Evolutionary conservation across 1,139 yeast species (phyloP), one percentile per base, ranked within the genome.

Genomic region (Candida sp.): DNA sequence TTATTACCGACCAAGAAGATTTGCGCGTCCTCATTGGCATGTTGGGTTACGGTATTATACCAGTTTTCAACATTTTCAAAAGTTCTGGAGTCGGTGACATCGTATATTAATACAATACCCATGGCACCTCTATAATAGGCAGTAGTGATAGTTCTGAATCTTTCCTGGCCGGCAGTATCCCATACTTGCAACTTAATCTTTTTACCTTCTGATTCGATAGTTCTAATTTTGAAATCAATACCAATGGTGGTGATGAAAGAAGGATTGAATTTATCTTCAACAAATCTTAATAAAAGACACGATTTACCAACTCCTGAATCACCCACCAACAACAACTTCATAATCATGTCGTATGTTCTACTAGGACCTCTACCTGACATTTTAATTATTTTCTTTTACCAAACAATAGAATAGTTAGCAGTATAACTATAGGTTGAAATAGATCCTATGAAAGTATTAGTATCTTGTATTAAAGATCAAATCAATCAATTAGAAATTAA

Each of bases 81-180:
- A 36, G 97, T 87, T 68, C 95, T 82, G 57, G 90, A 90, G 66
- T 95, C 98, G 34, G 96, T 87, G 44, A 93, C 98, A 66, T 93
- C 99, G 68, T 93, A 93, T 41, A 93, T 96, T 55, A 93, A 80
- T 47, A 93, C 82, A 63, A 95, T 93, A 50, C 99, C 99, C 95
- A 90, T 89, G 47, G 99, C 99, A 45, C 98, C 97, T 67, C 99
- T 82, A 72, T 95, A 93, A 69, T 95, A 93, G 7, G 99, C 97
- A 21, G 98, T 90, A 40, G 99, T 93, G 66, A 93, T 93, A 43
- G 99, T 93, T 74, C 97, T 83, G 77, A 93, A 93, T 57, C 99
- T 79, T 68, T 93, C 99, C 70, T 93, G 99, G 23, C 99, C 99
- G 5, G 99, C 99, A 34, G 99, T 93, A 66, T 93, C 99, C 99